Base-by-base conservation (phyloP, 306 rosid genomes). In the Quercus robur region DNA sequence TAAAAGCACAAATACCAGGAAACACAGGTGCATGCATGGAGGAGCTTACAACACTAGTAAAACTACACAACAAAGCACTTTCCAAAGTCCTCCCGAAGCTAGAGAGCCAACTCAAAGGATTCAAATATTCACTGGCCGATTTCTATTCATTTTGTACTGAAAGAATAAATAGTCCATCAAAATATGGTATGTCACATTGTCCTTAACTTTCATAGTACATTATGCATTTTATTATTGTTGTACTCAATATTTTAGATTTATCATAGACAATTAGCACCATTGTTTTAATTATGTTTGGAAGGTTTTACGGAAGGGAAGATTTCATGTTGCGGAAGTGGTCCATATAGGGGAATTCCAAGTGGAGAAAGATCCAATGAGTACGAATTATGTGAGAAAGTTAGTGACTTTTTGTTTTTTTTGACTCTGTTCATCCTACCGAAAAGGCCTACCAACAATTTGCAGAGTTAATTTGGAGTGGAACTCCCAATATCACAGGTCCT, bases 281-380 rank as follows among this genome's bases (percentile, higher is more conserved):
- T 7, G 11, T 13, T 33, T 61, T 30, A 18, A 0, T 20, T 59
- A 17, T 70, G 21, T 3, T 62, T 18, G 44, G 19, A 46, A 86
- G 88, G 86, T 1, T 77, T 90, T 54, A 86, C 81, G 73, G 89
- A 82, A 56, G 87, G 82, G 20, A 85, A 76, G 23, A 38, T 4
- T 19, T 90, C 74, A 68, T 88, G 92, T 5, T 86, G 89, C 46
- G 92, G 94, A 1, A 62, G 76, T 41, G 88, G 91, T 25, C 82
- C 78, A 1, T 81, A 71, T 49, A 85, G 89, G 82, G 89, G 88
- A 61, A 74, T 71, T 63, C 25, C 25, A 3, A 88, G 75, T 76
- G 92, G 94, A 52, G 82, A 52, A 78, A 82, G 87, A 67, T 83
- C 69, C 3, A 59, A 56, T 13, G 85, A 86, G 26, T 84, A 46